These are phyloP conservation scores for Eleusine indica DNA, from an alignment of 176 grass and related monocot species.

Conservation along the genomic window DNA sequence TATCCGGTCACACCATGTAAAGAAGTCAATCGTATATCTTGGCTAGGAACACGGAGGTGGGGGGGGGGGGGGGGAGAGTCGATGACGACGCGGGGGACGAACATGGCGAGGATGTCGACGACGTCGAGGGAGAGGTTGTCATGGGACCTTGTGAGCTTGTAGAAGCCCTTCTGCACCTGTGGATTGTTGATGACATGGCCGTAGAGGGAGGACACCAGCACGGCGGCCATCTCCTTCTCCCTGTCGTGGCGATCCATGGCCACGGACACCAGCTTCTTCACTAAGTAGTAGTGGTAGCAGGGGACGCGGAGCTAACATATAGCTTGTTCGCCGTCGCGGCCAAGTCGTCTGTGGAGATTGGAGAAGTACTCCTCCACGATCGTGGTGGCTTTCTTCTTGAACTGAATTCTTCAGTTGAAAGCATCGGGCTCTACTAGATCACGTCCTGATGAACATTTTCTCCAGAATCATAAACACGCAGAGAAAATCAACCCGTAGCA, in stretches of 20 bases:
- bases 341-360: slow-evolving; percentile 54
- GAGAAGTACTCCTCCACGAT: slow-evolving; percentile 60
- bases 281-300: slow-evolving; percentile 70
- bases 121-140: slow-evolving; percentile 48
- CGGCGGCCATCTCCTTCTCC: slow-evolving; percentile 81
- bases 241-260: slow-evolving; percentile 82
- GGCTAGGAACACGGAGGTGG: no score
- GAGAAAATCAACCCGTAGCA: background rate
- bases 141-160: slow-evolving; percentile 61
- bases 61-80: no score
- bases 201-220: slow-evolving; percentile 67
- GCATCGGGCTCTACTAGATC: slow-evolving; percentile 37
- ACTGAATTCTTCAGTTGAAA: slow-evolving; percentile 52
- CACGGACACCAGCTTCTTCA: slow-evolving; percentile 68
- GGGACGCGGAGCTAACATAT: slow-evolving; percentile 46
- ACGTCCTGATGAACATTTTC: slow-evolving; percentile 1
- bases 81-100: no score
- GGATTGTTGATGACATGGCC: slow-evolving; percentile 56
- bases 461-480: background rate
- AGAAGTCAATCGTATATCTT: no score
- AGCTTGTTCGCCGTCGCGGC: slow-evolving; percentile 52
- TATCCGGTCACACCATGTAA: no score
- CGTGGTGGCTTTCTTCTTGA: slow-evolving; percentile 56
- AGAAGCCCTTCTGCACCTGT: slow-evolving; percentile 67
- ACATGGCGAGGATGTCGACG: slow-evolving; percentile 63